Percentiles rank a stretch among this genome's conserved stretches.
phyloP scores from a whole-genome alignment of 1,284 basidiomycete species.

The Cystobasidium slooffiae region DNA sequence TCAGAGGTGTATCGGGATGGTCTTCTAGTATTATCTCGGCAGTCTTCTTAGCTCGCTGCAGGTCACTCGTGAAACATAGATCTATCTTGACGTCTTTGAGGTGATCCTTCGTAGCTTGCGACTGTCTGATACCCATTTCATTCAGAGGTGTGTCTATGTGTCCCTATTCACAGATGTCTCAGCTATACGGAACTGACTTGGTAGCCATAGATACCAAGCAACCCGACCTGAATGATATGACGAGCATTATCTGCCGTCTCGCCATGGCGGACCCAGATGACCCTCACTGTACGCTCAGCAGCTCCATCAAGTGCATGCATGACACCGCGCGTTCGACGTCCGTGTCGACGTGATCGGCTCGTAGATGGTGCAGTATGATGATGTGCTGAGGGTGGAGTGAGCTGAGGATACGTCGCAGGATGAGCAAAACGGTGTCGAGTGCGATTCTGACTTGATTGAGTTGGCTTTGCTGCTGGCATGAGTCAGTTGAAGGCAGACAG shows the following conservation, averaged over 20 bases:
- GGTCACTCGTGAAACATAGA: conserved; percentile 47
- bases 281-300: conserved; percentile 15
- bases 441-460: too few species aligned
- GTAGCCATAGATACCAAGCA: background rate
- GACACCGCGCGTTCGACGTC: background rate
- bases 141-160: conserved; percentile 50
- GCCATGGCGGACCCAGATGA: conserved; percentile 22
- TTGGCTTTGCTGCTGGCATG: too few species aligned
- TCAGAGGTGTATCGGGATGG: conserved; percentile 17
- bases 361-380: background rate
- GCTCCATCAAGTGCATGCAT: background rate
- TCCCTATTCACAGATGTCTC: conserved; percentile 23
- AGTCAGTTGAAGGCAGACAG: too few species aligned
- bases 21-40: conserved; percentile 48
- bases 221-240: conserved; percentile 46
- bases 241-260: conserved; percentile 48
- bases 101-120: conserved; percentile 23
- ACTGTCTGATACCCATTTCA: conserved; percentile 42
- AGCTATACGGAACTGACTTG: background rate
- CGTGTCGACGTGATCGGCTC: background rate
- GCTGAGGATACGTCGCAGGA: too few species aligned
- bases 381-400: background rate
- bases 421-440: too few species aligned
- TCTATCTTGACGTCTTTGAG: conserved; percentile 38
- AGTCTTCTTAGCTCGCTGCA: conserved; percentile 48